Evolutionary conservation across 768 basidiomycete species (phyloP), one percentile per base, ranked within the genome.

Genomic region (Amanita pseudoporphyria): DNA sequence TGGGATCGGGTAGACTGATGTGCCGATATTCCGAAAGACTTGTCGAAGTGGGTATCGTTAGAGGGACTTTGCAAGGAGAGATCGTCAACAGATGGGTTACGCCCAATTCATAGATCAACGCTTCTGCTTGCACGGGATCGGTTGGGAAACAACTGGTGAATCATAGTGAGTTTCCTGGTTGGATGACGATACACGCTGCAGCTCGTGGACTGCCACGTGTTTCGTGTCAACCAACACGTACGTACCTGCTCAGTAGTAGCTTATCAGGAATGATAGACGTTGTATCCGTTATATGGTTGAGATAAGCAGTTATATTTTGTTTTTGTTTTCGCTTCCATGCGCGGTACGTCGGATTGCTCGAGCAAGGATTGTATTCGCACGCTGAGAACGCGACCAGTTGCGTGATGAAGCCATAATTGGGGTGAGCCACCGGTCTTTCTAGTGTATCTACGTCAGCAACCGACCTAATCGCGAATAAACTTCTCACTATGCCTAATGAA

Each of bases 291-390:
- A 81, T 58, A 26, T 71, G 62, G 53, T 74, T 76, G 24, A 83
- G 58, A 56, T 76, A 83, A 40, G 64, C 62, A 2, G 70, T 71
- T 37, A 79, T 77, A 28, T 77, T 73, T 51, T 74, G 78, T 42
- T 68, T 67, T 51, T 77, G 73, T 26, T 70, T 65, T 10, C 77
- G 72, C 57, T 74, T 79, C 81, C 81, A 84, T n/a, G 72, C 61
- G 3, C 70, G 68, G 52, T 84, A 84, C 16, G 64, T 65, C 2
- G 65, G 49, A 51, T 77, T 68, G 0, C 62, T 58, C 21, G 65
- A 65, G 1, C 66, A 68, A 0, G 76, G 72, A 18, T 66, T 61
- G 56, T 73, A 79, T 35, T 66, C 62, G 53, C 80, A 81, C 9
- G 72, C 68, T 22, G 63, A 67, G 53, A 81, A 84, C 1, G 67